These are phyloP conservation scores for Amphibolis antarctica DNA, from an alignment of 106 monocot species.

Conservation along the genomic window DNA sequence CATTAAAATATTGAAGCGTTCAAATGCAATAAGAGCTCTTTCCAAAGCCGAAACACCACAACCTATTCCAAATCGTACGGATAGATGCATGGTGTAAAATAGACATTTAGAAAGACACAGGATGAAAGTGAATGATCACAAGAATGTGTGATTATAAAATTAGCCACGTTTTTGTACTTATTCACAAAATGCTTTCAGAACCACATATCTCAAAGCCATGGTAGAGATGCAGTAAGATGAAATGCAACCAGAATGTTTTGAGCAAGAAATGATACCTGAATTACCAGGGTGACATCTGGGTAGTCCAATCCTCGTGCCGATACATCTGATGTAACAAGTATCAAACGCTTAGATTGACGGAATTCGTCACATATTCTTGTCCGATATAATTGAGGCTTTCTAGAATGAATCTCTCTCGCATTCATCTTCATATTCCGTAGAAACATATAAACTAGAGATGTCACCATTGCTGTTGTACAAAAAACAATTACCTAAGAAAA, in stretches of 20 bases:
- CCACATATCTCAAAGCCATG: not conserved
- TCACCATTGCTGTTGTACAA: slow-evolving; percentile 88
- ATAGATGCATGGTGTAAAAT: too few relatives aligned
- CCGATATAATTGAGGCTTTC: slow-evolving; percentile 87
- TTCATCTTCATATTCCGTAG: slow-evolving; percentile 83
- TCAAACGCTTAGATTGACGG: slow-evolving; percentile 54
- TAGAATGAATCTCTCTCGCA: slow-evolving; percentile 83
- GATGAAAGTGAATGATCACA: too few relatives aligned
- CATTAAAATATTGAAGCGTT: too few relatives aligned
- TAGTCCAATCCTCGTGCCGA: slow-evolving; percentile 80
- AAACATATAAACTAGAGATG: slow-evolving; percentile 46
- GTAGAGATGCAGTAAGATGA: not conserved
- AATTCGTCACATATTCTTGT: slow-evolving; percentile 84
- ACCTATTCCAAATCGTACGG: too few relatives aligned
- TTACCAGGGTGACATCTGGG: slow-evolving; percentile 92
- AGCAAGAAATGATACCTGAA: too few relatives aligned
- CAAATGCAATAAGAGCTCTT: too few relatives aligned
- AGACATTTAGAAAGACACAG: too few relatives aligned
- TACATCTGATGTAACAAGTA: slow-evolving; percentile 91
- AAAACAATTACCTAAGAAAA: slow-evolving; percentile 73
- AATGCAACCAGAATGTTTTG: too few relatives aligned
- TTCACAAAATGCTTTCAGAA: too few relatives aligned
- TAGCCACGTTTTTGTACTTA: too few relatives aligned
- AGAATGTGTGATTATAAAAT: too few relatives aligned
- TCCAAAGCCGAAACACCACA: too few relatives aligned